Evolutionary conservation across 768 basidiomycete genomes (phyloP), one percentile per base, ranked within the genome.

Genomic region (Mycena polygramma): DNA sequence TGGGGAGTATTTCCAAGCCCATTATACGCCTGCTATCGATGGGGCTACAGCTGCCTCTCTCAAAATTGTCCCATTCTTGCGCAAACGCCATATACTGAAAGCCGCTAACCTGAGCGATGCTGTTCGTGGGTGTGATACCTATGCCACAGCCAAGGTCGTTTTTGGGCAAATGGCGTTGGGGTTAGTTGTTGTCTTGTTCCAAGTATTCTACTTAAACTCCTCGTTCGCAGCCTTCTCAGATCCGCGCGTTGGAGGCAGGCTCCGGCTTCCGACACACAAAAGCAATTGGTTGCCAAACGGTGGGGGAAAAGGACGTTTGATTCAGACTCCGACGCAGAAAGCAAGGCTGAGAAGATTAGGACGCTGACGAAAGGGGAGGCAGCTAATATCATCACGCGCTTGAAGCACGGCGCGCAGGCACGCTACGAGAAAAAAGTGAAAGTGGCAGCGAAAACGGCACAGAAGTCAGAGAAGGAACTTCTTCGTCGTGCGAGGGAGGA

Each of bases 331-430:
- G 69, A 77, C 41, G 73, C 74, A 7, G 68, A 68, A 7, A 73
- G 55, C 26, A 74, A 71, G 26, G 77, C 78, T 11, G 75, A 82
- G 37, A 81, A 78, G 52, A 77, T 89, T 7, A 78, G 75, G 53
- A 79, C 67, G 0, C 75, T 96, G 74, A 94, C 89, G 1, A 95
- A 94, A 78, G 95, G 95, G 3, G 86, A 93, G 71, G 94, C 94
- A 36, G 92, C 91, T 0, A 90, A 91, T 72, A 90, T 95, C 53
- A 92, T 96, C 69, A 90, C 90, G 26, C 90, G 94, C 11, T 69
- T 94, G 65, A 92, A 89, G 76, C 91, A 95, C 75, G 94, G 94
- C 30, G 92, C 92, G 41, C 83, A 88, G 83, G 79, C 82, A 22
- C 86, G 91, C 7, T 87, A 89, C 65, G 83, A 88, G 65, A 89